Evolutionary conservation across 1,139 yeast species (phyloP), one percentile per base, ranked within the genome.

Genomic region (Diutina pseudorugosa): DNA sequence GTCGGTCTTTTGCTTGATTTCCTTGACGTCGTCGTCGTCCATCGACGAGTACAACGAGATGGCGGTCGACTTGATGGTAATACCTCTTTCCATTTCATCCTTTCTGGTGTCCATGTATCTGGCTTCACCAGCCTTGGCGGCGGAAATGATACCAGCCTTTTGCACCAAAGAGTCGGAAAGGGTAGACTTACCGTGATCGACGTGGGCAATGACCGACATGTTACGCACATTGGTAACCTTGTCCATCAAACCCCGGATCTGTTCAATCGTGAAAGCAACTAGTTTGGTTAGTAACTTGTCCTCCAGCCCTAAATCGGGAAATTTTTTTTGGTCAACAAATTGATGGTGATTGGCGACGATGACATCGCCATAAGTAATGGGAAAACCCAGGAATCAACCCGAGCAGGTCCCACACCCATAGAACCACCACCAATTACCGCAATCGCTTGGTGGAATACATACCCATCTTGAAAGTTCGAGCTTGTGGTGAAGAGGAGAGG

Each of bases 131-230:
- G 98, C 98, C 82, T 89, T 90, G 71, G 96, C 97, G 69, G 98
- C 97, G 56, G 98, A 93, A 70, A 93, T 93, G 75, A 93, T 93
- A 88, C 98, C 98, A 65, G 98, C 98, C 71, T 85, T 86, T 82
- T 91, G 97, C 68, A 93, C 98, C 73, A 93, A 86, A 62, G 98
- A 91, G 79, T 93, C 98, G 75, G 98, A 90, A 77, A 93, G 85
- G 69, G 98, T 93, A 64, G 98, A 90, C 79, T 93, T 93, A 81
- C 98, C 98, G 84, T 93, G 98, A 84, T 93, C 98, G 86, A 93
- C 98, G 87, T 93, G 98, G 73, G 98, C 98, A 85, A 93, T 93
- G 78, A 93, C 98, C 77, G 98, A 93, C 95, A 93, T 93, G 95
- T 93, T 93, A 83, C 98, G 96, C 72, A 93, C 97, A 74, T 93